Evolutionary conservation across 108 stramenopile genomes (phyloP), one percentile per base, ranked within the genome.

Genomic region (Bacterosira constricta): DNA sequence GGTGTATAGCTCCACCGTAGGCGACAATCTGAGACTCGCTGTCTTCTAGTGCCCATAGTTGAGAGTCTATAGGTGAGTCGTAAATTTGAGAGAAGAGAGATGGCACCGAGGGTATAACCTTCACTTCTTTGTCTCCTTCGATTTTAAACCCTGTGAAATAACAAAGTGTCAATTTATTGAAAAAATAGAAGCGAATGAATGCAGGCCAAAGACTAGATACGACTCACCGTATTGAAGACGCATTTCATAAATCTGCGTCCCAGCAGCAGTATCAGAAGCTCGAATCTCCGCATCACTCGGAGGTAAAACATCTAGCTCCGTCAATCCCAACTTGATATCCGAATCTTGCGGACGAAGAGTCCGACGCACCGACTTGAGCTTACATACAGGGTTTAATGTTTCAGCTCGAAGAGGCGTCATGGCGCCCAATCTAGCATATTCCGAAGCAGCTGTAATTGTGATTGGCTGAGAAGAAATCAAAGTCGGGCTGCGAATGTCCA

Each of bases 11-110:
- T 36, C 70, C 52, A 23, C 81, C 81, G 55, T 72, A 77, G 34
- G 31, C 50, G 17, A 76, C 29, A 5, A 76, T 57, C 54, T 72
- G 58, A 2, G 61, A 46, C 52, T 81, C 77, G 20, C 23, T 41
- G 54, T 76, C 80, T 18, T 62, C 30, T 35, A 82, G 31, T 46
- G 63, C 62, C 81, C 81, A 82, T 12, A 82, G 25, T 63, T 73
- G 75, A 36, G 71, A 63, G 50, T 82, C 81, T 20, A 82, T 23
- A 15, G 81, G 76, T 26, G 76, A 77, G 55, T 82, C 81, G 42
- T 82, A 82, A 0, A 82, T 23, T 37, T 82, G 80, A 45, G 52
- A 52, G 45, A 77, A 77, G 21, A 82, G 64, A 8, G 70, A 66
- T 3, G 75, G 42, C 23, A 65, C 31, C 4, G 57, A 50, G 8